Evolutionary conservation across 2,329 filamentous ascomycete genomes (phyloP), one percentile per base, ranked within the genome.

Genomic region (Aureobasidium sp.): DNA sequence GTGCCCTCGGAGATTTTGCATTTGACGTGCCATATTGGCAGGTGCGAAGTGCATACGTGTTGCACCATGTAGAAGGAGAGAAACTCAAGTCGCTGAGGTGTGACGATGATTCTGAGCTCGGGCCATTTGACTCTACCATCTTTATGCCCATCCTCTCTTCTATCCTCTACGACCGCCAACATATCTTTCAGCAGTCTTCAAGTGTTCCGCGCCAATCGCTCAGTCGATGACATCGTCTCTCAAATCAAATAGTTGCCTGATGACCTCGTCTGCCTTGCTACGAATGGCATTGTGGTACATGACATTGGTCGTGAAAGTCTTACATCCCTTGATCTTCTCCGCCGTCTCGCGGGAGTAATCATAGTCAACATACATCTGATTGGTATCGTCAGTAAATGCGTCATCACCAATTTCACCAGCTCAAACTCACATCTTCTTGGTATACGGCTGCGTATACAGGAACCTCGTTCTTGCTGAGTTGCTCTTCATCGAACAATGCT

Each of bases 221-320:
- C 57, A 86, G 68, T 86, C 83, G 57, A 85, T 77, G 21, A 80
- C 78, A 72, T 86, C 84, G 65, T 96, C 91, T 66, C 91, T 83
- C 71, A 96, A 73, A 57, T 81, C 83, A 71, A 95, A 94, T 3
- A 96, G 77, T 68, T 88, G 83, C 67, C 83, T 83, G 68, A 96
- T 77, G 21, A 97, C 84, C 66, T 95, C 89, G 32, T 90, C 88
- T 5, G 86, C 79, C 74, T 85, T 89, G 57, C 81, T 81, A 63
- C 90, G 81, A 47, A 97, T 73, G 0, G 89, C 93, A 70, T 94
- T 88, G 74, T 97, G 93, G 70, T 94, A 94, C 81, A 96, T 84
- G 29, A 82, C 80, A 72, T 96, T 97, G 42, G 91, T 96, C 70
- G 94, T 84, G 68, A 88, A 94, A 44, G 90, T 86, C 76, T 90